Evolutionary conservation across 805 yeast genomes (phyloP), one percentile per base, ranked within the genome.

Genomic region (Candida pseudofarinosa): DNA sequence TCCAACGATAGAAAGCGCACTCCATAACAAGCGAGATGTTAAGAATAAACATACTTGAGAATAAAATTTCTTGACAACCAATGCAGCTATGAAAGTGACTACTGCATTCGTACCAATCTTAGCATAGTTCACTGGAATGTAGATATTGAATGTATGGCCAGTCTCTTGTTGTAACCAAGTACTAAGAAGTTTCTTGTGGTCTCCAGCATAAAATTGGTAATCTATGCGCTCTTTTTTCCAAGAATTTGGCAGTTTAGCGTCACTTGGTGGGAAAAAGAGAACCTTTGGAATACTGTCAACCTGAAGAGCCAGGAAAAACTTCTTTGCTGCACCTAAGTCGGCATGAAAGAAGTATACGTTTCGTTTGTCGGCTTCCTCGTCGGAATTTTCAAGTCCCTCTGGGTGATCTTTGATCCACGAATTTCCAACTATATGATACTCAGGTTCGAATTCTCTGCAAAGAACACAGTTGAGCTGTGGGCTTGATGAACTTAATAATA

Each of bases 211-310:
- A 49, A 80, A 80, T 38, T 65, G 71, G 52, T 67, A 78, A 45
- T 75, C 78, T 3, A 48, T 55, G 42, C 52, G 51, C 15, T 65
- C 64, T 15, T 44, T 38, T 6, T 57, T 32, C 43, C 54, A 61
- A 36, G 59, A 64, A 19, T 60, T 57, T 12, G 64, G 55, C 7
- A 61, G 60, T 20, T 59, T 46, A 26, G 58, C 60, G 1, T 58
- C 57, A 10, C 80, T 69, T 16, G 90, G 85, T 1, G 70, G 62
- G 59, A 79, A 84, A 44, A 83, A 58, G 60, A 69, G 82, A 36
- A 89, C 56, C 56, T 85, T 81, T 23, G 99, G 99, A 19, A 91
- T 96, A 43, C 81, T 80, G 51, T 77, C 77, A 53, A 91, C 63
- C 28, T 74, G 59, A 51, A 84, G 67, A 13, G 68, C 59, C 52